Conservation (phyloP, 345 rosid species). For the Boechera divaricarpa region DNA sequence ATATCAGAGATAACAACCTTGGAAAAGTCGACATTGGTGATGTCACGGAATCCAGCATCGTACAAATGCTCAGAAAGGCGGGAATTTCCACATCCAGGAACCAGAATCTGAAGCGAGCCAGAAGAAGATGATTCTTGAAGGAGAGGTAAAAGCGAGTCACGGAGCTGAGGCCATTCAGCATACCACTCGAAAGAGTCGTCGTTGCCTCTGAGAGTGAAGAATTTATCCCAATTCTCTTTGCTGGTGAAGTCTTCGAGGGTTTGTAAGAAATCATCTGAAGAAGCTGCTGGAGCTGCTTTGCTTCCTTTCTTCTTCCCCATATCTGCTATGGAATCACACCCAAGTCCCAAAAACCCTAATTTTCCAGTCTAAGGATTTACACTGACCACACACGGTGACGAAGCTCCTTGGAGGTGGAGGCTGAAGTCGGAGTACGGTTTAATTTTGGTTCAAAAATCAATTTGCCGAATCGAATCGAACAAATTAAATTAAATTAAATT, state of each 20-base stretch:
- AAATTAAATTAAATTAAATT: background rate
- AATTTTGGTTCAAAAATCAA: background rate
- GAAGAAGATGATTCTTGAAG: constrained; percentile 45
- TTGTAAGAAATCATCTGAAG: constrained; percentile 55
- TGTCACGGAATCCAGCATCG: constrained; percentile 72
- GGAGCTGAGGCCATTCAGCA: constrained; percentile 93
- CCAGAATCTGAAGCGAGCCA: constrained; percentile 63
- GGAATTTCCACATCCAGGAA: constrained; percentile 94
- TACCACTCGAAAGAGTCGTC: constrained; percentile 97
- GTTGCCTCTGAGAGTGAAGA: constrained; percentile 81
- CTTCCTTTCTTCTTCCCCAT: constrained; percentile 72
- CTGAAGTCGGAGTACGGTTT: constrained; percentile 28
- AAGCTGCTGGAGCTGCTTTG: constrained; percentile 46
- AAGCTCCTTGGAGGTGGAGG: constrained; percentile 37
- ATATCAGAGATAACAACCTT: constrained; percentile 88
- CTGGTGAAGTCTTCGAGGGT: constrained; percentile 92
- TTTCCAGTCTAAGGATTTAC: constrained; percentile 3
- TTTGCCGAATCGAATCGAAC: background rate
- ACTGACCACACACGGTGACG: background rate
- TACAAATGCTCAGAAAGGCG: constrained; percentile 82
- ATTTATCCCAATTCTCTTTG: constrained; percentile 96
- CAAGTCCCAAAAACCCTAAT: constrained; percentile 37
- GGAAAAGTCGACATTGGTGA: constrained; percentile 87
- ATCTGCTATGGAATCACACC: constrained; percentile 14
- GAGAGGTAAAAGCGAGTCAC: constrained; percentile 60